Conservation (phyloP, 257 asterid genomes). For the Nyctanthes arbortristis region DNA sequence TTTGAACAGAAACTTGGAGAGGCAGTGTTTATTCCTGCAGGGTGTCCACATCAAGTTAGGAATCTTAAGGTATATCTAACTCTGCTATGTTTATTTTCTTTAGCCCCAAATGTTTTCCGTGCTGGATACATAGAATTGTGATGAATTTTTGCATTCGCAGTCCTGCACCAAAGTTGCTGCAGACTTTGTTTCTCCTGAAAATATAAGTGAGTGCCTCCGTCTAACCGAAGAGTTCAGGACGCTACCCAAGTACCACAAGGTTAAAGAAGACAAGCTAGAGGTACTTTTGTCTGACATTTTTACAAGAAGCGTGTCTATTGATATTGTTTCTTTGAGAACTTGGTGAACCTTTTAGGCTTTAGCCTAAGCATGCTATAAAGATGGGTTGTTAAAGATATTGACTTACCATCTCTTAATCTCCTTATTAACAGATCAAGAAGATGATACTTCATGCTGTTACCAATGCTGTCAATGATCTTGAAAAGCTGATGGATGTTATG, state of each 20-base stretch:
- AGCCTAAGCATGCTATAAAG: not conserved
- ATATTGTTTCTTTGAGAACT: too few species aligned
- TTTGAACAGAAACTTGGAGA: conserved; percentile 89
- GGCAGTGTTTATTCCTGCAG: conserved; percentile 96
- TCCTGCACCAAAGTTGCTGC: conserved; percentile 94
- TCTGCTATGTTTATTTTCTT: not conserved
- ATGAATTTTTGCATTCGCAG: conserved; percentile 37
- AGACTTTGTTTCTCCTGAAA: conserved; percentile 97
- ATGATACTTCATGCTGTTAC: conserved; percentile 77
- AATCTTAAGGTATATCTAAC: conserved; percentile 70
- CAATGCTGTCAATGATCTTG: conserved; percentile 63
- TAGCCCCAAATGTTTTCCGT: not conserved
- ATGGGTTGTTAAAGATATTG: not conserved
- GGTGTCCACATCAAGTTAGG: conserved; percentile 98
- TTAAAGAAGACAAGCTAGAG: conserved; percentile 95
- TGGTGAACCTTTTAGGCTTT: not conserved
- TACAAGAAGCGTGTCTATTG: not conserved
- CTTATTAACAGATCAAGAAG: conserved; percentile 69
- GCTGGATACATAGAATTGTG: not conserved
- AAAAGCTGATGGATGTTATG: conserved; percentile 34
- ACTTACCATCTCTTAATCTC: conserved; percentile 1
- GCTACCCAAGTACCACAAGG: conserved; percentile 83
- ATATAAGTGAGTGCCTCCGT: conserved; percentile 68
- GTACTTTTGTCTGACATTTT: conserved; percentile 28
- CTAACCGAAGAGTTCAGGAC: conserved; percentile 81